These are phyloP conservation scores for Blastobotrys terrestris DNA, from an alignment of 805 yeast species.

Conservation along the genomic window DNA sequence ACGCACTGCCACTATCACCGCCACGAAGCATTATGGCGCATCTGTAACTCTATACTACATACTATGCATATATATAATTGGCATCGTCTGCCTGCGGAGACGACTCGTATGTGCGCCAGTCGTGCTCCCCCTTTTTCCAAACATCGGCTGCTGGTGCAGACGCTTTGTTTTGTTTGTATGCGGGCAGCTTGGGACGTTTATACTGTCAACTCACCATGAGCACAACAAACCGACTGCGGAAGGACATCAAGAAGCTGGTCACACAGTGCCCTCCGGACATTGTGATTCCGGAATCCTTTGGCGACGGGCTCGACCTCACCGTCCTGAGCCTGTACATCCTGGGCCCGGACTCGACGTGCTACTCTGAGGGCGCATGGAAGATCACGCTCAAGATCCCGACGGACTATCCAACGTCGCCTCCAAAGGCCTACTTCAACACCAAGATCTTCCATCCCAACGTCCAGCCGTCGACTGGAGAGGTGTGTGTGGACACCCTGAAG, in stretches of 20 bases:
- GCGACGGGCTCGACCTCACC: constrained; percentile 4
- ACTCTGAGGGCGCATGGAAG: constrained; percentile 43
- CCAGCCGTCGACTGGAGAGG: constrained; percentile 27
- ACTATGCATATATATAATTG: too few relatives aligned
- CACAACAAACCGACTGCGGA: constrained; percentile 9
- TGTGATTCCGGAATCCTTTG: constrained; percentile 2
- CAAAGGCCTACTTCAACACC: constrained; percentile 35
- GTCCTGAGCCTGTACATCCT: constrained; percentile 1
- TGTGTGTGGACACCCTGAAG: constrained; percentile 30
- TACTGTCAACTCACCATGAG: background rate
- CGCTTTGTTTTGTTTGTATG: too few relatives aligned
- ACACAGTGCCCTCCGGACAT: constrained; percentile 13
- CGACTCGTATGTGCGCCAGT: too few relatives aligned
- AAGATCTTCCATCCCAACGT: constrained; percentile 29
- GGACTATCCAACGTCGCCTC: constrained; percentile 42
- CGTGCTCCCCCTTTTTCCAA: too few relatives aligned
- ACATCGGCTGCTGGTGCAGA: too few relatives aligned
- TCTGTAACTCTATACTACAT: too few relatives aligned
- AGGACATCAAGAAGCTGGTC: constrained; percentile 8
- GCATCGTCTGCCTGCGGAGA: too few relatives aligned
- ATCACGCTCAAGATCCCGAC: constrained; percentile 34
- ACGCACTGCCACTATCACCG: too few relatives aligned
- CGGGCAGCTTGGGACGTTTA: background rate
- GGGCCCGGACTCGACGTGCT: constrained; percentile 40
- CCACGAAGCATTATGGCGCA: too few relatives aligned